Evolutionary conservation across 2,329 filamentous ascomycete genomes (phyloP), one percentile per base, ranked within the genome.

Genomic region (Aurifilum marmelostoma): DNA sequence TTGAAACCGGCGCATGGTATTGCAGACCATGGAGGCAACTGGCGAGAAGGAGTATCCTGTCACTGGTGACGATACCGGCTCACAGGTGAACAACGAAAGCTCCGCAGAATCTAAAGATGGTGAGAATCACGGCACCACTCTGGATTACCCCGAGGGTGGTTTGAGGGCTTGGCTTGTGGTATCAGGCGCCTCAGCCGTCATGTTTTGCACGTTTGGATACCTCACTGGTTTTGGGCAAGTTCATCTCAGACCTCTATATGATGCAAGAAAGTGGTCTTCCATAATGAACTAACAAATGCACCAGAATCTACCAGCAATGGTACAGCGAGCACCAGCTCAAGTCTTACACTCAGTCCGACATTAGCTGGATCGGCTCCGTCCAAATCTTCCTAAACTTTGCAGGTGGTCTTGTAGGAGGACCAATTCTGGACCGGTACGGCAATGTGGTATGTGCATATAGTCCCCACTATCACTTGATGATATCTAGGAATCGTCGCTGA

Each of bases 181-280:
- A 0, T 71, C 76, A 3, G 80, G 79, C 11, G 75, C 76, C 4
- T 77, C 73, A 1, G 75, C 72, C 7, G 72, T 77, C 24, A 77
- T 82, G 66, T 82, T 83, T 71, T 79, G 75, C 7, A 75, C 73
- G 2, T 73, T 83, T 1, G 81, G 81, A 3, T 82, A 80, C 64
- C 70, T 77, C 56, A 83, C 83, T 70, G 80, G 79, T 0, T 83
- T 81, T 50, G 82, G 68, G 68, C 62, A 37, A 14, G 68, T 47
- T 9, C 2, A 12, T 29, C 2, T 34, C 9, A n/a, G n/a, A n/a
- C n/a, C 12, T 1, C n/a, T 2, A 9, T 16, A 4, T 11, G n/a
- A 80, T 82, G 71, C n/a, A 14, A 12, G n/a, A 3, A 43, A 58
- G 3, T 9, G 18, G 21, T 21, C 11, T 56, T 29, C 32, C 37